Conservation (phyloP, 2,329 filamentous ascomycete genomes). For the Aspergillus brunneoviolaceus region DNA sequence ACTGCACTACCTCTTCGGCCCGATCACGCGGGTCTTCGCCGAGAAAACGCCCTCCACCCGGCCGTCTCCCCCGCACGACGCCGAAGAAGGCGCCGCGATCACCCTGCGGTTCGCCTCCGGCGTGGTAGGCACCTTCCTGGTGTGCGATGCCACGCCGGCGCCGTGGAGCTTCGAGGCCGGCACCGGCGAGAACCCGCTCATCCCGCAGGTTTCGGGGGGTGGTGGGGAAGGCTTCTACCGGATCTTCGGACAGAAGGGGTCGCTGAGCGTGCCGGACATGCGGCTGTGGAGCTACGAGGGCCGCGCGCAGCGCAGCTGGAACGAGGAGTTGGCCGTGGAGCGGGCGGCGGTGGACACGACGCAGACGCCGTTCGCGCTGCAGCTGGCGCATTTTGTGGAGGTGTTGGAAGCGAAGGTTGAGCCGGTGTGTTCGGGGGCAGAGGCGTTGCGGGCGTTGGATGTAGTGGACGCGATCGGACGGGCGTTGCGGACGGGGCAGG, state of each 20-base stretch:
- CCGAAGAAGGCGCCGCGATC: constrained; percentile 58
- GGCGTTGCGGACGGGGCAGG: neutral
- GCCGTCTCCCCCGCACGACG: constrained; percentile 40
- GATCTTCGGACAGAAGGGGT: constrained; percentile 54
- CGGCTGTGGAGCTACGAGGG: constrained; percentile 47
- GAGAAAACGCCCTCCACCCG: constrained; percentile 43
- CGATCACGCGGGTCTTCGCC: constrained; percentile 53
- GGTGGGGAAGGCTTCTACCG: constrained; percentile 50
- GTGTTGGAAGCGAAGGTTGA: constrained; percentile 42
- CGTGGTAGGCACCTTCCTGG: constrained; percentile 57
- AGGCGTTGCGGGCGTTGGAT: neutral
- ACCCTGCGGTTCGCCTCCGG: constrained; percentile 55
- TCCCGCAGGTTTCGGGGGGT: constrained; percentile 40
- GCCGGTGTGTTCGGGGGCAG: neutral
- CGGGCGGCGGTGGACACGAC: constrained; percentile 27
- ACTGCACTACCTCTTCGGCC: constrained; percentile 57
- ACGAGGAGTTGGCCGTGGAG: constrained; percentile 35
- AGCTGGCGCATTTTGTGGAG: constrained; percentile 53
- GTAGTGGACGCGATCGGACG: neutral
- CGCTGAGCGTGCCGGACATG: constrained; percentile 57
- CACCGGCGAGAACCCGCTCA: constrained; percentile 58
- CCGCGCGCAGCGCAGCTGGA: constrained; percentile 45
- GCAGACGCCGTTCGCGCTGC: constrained; percentile 53
- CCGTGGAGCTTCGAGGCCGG: constrained; percentile 58
- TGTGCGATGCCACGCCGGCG: constrained; percentile 54